Evolutionary conservation across 495 filamentous ascomycete genomes (phyloP).

Genomic region (Penicillium manginii): DNA sequence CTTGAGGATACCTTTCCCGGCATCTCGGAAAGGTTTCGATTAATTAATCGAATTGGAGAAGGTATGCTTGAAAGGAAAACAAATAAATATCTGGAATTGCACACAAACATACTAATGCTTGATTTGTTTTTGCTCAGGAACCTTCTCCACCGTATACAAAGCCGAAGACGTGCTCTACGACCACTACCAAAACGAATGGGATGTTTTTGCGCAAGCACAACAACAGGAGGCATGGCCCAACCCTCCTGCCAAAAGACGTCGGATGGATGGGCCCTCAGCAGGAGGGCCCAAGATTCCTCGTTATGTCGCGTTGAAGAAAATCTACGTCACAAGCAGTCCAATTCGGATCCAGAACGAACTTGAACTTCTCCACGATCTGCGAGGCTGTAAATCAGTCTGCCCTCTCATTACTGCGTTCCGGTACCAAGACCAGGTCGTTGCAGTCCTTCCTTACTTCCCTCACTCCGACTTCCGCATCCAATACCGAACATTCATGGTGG

Average conservation of each 20-base stretch:
- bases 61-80: constrained; percentile 52
- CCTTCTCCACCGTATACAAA: constrained; percentile 98
- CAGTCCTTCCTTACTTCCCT: constrained; percentile 91
- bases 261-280: constrained; percentile 35
- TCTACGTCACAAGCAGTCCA: constrained; percentile 96
- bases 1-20: constrained; percentile 80
- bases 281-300: constrained; percentile 54
- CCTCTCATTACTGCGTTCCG: constrained; percentile 96
- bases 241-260: constrained; percentile 58
- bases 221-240: constrained; percentile 65
- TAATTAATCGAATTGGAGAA: constrained; percentile 97
- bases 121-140: constrained; percentile 57
- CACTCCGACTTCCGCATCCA: constrained; percentile 96
- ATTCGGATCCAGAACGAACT: constrained; percentile 94
- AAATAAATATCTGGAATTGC: background rate
- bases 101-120: constrained; percentile 13
- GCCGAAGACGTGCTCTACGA: constrained; percentile 94
- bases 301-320: constrained; percentile 97
- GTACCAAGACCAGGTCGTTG: constrained; percentile 90
- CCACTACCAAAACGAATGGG: constrained; percentile 84
- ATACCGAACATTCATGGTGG: constrained; percentile 82
- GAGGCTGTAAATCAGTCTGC: constrained; percentile 80
- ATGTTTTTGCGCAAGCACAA: constrained; percentile 62
- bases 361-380: constrained; percentile 90
- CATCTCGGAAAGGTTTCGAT: constrained; percentile 79